Base-by-base conservation (phyloP, 139 green algal species). In the Klebsormidium nitens region DNA sequence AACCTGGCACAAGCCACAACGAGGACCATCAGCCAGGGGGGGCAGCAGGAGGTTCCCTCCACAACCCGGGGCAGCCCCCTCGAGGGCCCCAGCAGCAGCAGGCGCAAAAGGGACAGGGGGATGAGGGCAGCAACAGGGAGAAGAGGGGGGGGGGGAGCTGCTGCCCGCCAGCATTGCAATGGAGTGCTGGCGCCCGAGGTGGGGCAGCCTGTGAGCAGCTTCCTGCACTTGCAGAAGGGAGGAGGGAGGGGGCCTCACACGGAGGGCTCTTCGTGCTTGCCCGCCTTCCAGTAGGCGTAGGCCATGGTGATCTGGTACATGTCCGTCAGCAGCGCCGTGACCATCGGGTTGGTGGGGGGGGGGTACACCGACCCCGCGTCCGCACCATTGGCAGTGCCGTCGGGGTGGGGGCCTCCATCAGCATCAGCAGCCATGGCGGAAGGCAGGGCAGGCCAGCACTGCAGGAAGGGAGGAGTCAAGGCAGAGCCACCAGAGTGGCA, bases 231-330 rank as follows among this genome's bases (percentile, higher is more conserved):
- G 52, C 59, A 66, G 31, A 3, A 23, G 8, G 31, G 32, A 63
- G 40, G 39, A 28, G 8, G 55, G 32, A 23, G 34, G 38, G 62
- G 6, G 6, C 8, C 55, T 58, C 36, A 78, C 71, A 70, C 58
- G 46, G 77, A 64, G 19, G 19, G 26, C 17, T 78, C 55, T 17
- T 73, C 42, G 31, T 72, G 59, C 36, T 74, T 83, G 23, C 66
- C 57, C 26, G 73, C 65, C 50, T 66, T 76, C 71, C 71, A 83
- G 29, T 77, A 79, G 3, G 67, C 77, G 61, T 83, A 83, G n/a
- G 77, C 77, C 77, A 83, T 83, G 6, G 77, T 80, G 31, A 83
- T 42, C 59, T 83, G 77, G 52, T 83, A 83, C 46, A 78, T 66
- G 49, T 83, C 77, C 29, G 67, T 79, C 42, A 83, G 64, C 58